phyloP scores from a whole-genome alignment of 345 rosid genomes.

The Kandelia obovata region DNA sequence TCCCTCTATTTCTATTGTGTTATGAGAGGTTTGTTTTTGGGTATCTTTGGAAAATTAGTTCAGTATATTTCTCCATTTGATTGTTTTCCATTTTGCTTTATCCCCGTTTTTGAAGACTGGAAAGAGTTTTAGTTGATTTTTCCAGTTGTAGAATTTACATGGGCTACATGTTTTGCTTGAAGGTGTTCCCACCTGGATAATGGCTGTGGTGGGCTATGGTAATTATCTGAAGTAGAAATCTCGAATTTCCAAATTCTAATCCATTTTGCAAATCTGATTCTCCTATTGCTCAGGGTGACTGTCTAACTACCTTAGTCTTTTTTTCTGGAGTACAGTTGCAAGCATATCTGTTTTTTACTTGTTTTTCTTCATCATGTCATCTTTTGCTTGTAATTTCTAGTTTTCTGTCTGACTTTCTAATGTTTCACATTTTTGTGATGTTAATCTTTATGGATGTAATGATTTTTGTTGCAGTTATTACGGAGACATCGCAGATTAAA shows the following conservation, averaged over 20 bases:
- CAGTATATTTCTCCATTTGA: too few relatives aligned
- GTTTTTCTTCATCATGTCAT: not conserved
- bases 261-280: not conserved
- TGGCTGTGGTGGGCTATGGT: not conserved
- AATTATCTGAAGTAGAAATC: not conserved
- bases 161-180: not conserved
- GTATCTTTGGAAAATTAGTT: too few relatives aligned
- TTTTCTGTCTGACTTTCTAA: not conserved
- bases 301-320: not conserved
- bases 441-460: slow-evolving; percentile 5
- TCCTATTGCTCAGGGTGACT: not conserved
- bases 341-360: not conserved
- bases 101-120: too few relatives aligned
- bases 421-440: not conserved
- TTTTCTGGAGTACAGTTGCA: not conserved
- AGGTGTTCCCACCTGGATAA: not conserved
- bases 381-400: slow-evolving; percentile 3
- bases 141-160: not conserved
- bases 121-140: too few relatives aligned
- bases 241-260: not conserved
- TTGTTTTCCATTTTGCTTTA: too few relatives aligned
- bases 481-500: slow-evolving; percentile 65
- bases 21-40: too few relatives aligned
- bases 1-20: too few relatives aligned
- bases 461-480: slow-evolving; percentile 39